Evolutionary conservation across 805 yeast genomes (phyloP), one percentile per base, ranked within the genome.

Genomic region (Saturnispora besseyi): DNA sequence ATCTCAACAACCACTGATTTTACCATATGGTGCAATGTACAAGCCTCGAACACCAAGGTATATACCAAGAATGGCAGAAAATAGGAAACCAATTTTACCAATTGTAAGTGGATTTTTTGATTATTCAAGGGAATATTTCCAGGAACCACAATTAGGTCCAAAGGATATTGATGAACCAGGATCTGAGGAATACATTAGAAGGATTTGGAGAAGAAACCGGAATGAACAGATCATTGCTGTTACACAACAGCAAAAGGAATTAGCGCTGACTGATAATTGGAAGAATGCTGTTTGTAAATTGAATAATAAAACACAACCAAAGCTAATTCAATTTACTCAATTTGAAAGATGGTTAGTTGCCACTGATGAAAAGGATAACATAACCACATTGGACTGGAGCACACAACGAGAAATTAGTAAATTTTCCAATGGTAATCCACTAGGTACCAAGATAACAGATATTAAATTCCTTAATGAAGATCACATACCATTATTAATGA

Each of bases 161-260:
- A 76, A 78, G 48, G 97, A 91, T 57, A 68, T 80, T 15, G 97
- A 91, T 58, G 96, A 89, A 63, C 93, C 95, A 0, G 98, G 98
- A 0, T 87, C 96, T 50, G 79, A 82, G 51, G 90, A 87, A 55
- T 87, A 87, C 58, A 80, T 86, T 33, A 82, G 79, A 55, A 73
- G 95, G 51, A 67, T 87, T 24, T 93, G 98, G 98, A 75, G 96
- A 57, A 75, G 95, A 55, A 85, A 84, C 59, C 74, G 98, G 57
- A 93, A 93, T 62, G 98, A 93, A 62, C 65, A 76, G 3, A 86
- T 89, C 32, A 86, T 93, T 51, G 84, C 84, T 37, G 87, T 84
- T 53, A 90, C 99, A 0, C 99, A 93, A 61, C 82, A 84, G 1
- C 96, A 91, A 60, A 91, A 91, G 65, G 84, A 81, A 43, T 60